Percentiles rank a stretch among this genome's conserved stretches.
phyloP scores from a whole-genome alignment of 2,329 filamentous ascomycete genomes.

The Ilyonectria robusta region DNA sequence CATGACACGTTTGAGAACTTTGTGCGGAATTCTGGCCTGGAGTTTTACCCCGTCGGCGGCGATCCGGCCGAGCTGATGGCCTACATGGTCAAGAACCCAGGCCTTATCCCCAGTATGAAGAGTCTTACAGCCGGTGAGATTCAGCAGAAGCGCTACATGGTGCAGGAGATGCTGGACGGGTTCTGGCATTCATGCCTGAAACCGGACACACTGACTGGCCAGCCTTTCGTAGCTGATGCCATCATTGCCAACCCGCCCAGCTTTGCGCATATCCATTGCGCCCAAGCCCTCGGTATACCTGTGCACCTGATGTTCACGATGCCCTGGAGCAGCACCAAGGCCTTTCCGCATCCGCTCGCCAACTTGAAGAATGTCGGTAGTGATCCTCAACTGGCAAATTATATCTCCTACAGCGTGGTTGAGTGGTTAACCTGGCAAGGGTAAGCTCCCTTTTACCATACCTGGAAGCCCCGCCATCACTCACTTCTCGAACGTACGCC shows the following conservation, averaged over 20 bases:
- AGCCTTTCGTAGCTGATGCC: constrained; percentile 14
- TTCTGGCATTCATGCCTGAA: constrained; percentile 3
- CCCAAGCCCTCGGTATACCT: constrained; percentile 21
- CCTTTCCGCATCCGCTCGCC: constrained; percentile 10
- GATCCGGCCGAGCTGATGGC: constrained; percentile 35
- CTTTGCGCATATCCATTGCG: constrained; percentile 29
- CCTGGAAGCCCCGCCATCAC: background rate
- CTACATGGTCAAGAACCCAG: constrained; percentile 1
- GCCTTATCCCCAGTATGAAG: constrained; percentile 15
- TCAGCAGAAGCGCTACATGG: constrained; percentile 21
- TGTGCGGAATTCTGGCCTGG: background rate
- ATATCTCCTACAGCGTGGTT: constrained; percentile 2
- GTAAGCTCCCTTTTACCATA: background rate
- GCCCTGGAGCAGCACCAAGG: constrained; percentile 6
- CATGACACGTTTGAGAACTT: constrained; percentile 30
- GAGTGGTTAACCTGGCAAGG: constrained; percentile 18
- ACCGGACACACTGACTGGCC: background rate
- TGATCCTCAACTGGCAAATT: background rate
- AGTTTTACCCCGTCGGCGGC: constrained; percentile 26
- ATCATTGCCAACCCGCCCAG: constrained; percentile 24
- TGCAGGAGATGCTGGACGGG: constrained; percentile 17
- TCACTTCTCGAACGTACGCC: background rate
- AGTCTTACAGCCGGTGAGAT: constrained; percentile 10
- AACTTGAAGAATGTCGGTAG: background rate
- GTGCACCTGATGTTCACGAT: constrained; percentile 34